Conservation (phyloP, 2,329 filamentous ascomycete genomes). For the Mariannaea sp. region DNA sequence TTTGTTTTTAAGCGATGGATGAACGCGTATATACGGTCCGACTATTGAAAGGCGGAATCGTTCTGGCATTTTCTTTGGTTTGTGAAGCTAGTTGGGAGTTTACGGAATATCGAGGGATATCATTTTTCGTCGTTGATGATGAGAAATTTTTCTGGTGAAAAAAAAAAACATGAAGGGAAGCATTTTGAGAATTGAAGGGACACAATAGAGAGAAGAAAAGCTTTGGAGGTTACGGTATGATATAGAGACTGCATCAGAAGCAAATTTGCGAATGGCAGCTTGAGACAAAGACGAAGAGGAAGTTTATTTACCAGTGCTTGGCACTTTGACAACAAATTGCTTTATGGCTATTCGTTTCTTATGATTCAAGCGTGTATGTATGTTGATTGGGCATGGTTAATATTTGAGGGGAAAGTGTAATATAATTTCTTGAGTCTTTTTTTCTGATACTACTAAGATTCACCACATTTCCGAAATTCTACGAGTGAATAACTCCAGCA, state of each 20-base stretch:
- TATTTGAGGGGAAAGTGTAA: no score
- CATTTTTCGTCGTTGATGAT: slow-evolving; percentile 9
- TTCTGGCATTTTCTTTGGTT: slow-evolving; percentile 12
- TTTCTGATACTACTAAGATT: no score
- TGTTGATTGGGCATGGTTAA: no score
- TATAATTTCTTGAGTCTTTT: no score
- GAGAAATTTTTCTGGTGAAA: slow-evolving; percentile 6
- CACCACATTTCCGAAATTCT: no score
- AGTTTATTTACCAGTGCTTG: no score
- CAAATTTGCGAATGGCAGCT: background rate
- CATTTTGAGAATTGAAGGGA: slow-evolving; percentile 5
- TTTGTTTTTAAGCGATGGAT: slow-evolving; percentile 2
- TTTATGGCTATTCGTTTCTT: no score
- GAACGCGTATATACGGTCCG: slow-evolving; percentile 3
- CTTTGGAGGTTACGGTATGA: slow-evolving; percentile 17
- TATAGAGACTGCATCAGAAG: slow-evolving; percentile 12
- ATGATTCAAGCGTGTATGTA: no score
- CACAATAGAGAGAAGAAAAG: slow-evolving; percentile 19
- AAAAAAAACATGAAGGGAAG: slow-evolving; percentile 16
- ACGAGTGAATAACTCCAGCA: no score
- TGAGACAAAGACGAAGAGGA: background rate
- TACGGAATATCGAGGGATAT: slow-evolving; percentile 12
- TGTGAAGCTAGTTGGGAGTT: slow-evolving; percentile 27
- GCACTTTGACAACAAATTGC: no score
- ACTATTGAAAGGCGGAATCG: background rate